Conservation (phyloP, 371 early-diverging fungal genomes). For the Blakeslea trispora region DNA sequence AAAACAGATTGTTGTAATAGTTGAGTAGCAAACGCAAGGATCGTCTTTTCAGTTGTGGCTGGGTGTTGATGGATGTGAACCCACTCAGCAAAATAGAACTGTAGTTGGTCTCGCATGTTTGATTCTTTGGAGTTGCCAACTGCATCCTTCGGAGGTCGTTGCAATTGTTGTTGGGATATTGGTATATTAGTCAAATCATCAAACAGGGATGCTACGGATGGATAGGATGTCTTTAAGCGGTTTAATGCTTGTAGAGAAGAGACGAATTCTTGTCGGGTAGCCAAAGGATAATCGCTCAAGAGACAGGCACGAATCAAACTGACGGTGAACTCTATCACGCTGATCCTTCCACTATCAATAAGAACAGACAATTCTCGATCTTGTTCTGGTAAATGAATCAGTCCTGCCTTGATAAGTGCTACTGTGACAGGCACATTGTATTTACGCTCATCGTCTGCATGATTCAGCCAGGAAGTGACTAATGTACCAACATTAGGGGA, state of each 20-base stretch:
- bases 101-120: constrained; percentile 67
- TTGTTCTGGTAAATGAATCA: constrained; percentile 78
- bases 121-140: constrained; percentile 31
- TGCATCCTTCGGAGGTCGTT: constrained; percentile 19
- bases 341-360: constrained; percentile 70
- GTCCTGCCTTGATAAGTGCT: constrained; percentile 74
- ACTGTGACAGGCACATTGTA: constrained; percentile 82
- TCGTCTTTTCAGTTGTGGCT: constrained; percentile 73
- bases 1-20: constrained; percentile 77
- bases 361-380: constrained; percentile 88
- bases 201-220: constrained; percentile 55
- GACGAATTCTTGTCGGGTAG: constrained; percentile 71
- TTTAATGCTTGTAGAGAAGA: constrained; percentile 70
- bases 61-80: constrained; percentile 81
- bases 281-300: constrained; percentile 63
- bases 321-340: constrained; percentile 76
- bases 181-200: constrained; percentile 21
- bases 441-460: constrained; percentile 92
- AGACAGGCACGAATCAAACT: constrained; percentile 73
- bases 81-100: constrained; percentile 85
- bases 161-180: constrained; percentile 14
- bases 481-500: constrained; percentile 77
- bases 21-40: constrained; percentile 65
- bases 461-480: constrained; percentile 86
- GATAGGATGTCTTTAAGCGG: constrained; percentile 57